Base-by-base conservation (phyloP, 176 grass and related monocot genomes). In the maize (Zea mays) region DNA sequence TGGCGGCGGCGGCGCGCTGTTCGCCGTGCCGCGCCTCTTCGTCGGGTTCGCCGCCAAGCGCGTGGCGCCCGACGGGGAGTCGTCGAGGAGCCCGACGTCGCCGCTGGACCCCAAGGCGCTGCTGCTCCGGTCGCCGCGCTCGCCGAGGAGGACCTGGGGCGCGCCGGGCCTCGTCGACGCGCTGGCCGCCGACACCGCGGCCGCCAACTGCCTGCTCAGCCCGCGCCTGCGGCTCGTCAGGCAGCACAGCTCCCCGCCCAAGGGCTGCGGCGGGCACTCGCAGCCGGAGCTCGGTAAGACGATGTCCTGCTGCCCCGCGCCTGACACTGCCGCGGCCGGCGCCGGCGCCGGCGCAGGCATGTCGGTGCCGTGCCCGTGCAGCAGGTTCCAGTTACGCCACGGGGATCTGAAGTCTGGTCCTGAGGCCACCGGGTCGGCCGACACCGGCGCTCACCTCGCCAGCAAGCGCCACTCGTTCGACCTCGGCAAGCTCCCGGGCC, bases 61-160 rank as follows among this genome's bases (percentile, higher is more conserved):
- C 55, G n/a, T 62, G 1, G 42, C 75, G 45, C 66, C 83, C 54
- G 87, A 95, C 69, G 68, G 75, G 46, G 93, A 94, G 66, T 75
- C 90, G n/a, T 81, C 81, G 21, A 67, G 83, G 81, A 95, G 89
- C 87, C 96, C 92, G 43, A 99, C 92, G 41, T 99, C 96, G 72
- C 92, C 90, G 69, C 86, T 95, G 12, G 96, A 99, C 77, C 69
- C 86, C 75, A 99, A 93, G 85, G 84, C 81, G 50, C 78, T 88
- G 2, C 85, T 87, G 60, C 69, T 88, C 55, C 68, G 85, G 16
- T 90, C 82, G 27, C 84, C 85, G 21, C 84, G 81, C 69, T 91
- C 91, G 67, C 83, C 90, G 39, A 46, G 84, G 83, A 21, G n/a
- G 55, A 83, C 85, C 48, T 98, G 91, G 83, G 92, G 94, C 75